These are phyloP conservation scores for Mycena sp. DNA, from an alignment of 1,284 basidiomycete species.

Conservation along the genomic window DNA sequence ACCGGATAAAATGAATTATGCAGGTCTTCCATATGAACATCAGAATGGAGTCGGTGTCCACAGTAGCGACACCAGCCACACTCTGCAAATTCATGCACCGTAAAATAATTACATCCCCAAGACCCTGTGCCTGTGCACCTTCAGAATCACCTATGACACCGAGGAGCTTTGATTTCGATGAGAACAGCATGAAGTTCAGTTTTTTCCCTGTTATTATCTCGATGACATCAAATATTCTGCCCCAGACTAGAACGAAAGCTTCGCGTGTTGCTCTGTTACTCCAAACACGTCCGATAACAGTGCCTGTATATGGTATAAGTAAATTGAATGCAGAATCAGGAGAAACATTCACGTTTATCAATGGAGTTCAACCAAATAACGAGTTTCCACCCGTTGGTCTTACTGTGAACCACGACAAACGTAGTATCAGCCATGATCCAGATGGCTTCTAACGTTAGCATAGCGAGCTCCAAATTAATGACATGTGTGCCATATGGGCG, in stretches of 20 bases:
- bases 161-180: not conserved
- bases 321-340: not conserved
- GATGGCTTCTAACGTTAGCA: not conserved
- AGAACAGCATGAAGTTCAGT: not conserved
- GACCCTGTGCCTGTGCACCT: not conserved
- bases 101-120: not conserved
- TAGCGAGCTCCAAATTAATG: not conserved
- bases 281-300: not conserved
- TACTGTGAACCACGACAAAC: not conserved
- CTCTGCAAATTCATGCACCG: not conserved
- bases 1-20: not conserved
- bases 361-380: not conserved
- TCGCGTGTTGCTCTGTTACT: not conserved
- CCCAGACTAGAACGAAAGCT: not conserved
- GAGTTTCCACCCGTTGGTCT: not conserved
- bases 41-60: not conserved
- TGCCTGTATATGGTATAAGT: not conserved
- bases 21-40: not conserved
- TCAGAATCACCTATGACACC: not conserved
- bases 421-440: not conserved
- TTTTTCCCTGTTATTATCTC: not conserved
- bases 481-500: not conserved
- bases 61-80: not conserved
- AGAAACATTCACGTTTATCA: not conserved
- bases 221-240: not conserved